These are phyloP conservation scores for Candida coleopterorum DNA, from an alignment of 805 yeast genomes.

Conservation along the genomic window DNA sequence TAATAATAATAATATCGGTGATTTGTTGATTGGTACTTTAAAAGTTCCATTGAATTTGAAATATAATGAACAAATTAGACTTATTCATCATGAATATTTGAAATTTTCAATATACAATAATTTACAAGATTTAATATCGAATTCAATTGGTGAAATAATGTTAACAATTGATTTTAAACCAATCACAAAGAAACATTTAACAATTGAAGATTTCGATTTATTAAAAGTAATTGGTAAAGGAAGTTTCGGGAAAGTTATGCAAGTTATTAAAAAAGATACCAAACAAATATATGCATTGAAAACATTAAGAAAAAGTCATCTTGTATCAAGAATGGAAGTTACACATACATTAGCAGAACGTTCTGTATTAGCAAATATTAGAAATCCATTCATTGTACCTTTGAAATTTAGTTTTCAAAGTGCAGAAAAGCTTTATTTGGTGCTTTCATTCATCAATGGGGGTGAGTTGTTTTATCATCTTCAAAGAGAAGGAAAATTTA, in stretches of 20 bases:
- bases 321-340: conserved; percentile 90
- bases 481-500: conserved; percentile 86
- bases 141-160: conserved; percentile 47
- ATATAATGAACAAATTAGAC: conserved; percentile 47
- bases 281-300: conserved; percentile 91
- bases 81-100: conserved; percentile 56
- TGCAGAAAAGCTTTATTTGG: conserved; percentile 91
- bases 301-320: conserved; percentile 89
- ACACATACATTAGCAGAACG: conserved; percentile 96
- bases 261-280: conserved; percentile 93
- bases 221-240: conserved; percentile 97
- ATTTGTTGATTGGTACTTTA: conserved; percentile 71
- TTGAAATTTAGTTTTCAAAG: conserved; percentile 93
- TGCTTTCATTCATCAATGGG: conserved; percentile 90
- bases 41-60: conserved; percentile 56
- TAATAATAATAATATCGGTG: conserved; percentile 43
- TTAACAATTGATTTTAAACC: conserved; percentile 69
- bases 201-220: conserved; percentile 88
- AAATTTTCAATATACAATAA: conserved; percentile 32
- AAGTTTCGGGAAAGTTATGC: conserved; percentile 98
- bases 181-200: conserved; percentile 55
- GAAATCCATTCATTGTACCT: conserved; percentile 94
- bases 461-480: conserved; percentile 95
- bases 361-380: conserved; percentile 87
- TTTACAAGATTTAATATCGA: conserved; percentile 26